Evolutionary conservation across 2,329 filamentous ascomycete genomes (phyloP).

Genomic region (Pseudogymnoascus pannorum): DNA sequence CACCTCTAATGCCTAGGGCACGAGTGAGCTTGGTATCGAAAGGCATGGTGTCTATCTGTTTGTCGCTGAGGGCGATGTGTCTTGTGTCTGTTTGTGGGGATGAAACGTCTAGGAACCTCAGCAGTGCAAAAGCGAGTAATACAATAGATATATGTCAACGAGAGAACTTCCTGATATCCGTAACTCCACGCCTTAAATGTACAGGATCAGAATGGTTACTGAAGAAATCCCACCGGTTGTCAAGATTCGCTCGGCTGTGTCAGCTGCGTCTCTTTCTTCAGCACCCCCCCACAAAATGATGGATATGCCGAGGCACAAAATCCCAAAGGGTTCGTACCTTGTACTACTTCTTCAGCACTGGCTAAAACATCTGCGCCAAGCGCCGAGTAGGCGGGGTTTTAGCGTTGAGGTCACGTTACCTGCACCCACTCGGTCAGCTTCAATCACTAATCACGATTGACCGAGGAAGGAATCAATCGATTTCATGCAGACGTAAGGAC

Average conservation of each 20-base stretch:
- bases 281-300: neutral
- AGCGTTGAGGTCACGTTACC: neutral
- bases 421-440: constrained; percentile 41
- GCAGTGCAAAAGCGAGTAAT: neutral
- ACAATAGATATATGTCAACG: neutral
- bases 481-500: neutral
- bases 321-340: neutral
- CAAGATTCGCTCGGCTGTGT: neutral
- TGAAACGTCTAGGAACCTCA: neutral
- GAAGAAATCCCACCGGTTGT: constrained; percentile 1
- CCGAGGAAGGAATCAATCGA: neutral
- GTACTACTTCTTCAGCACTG: neutral
- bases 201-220: neutral
- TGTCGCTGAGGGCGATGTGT: constrained; percentile 37
- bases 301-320: neutral
- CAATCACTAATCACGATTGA: constrained; percentile 12
- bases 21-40: constrained; percentile 33
- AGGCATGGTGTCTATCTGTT: constrained; percentile 41
- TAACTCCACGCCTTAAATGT: neutral
- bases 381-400: constrained; percentile 2
- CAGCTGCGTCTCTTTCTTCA: neutral
- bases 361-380: neutral
- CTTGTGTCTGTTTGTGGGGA: neutral
- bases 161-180: neutral
- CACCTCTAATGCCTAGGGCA: constrained; percentile 35